Percentiles rank a stretch among this genome's conserved stretches.
Conservation (phyloP, 2,329 filamentous ascomycete species). For the Beauveria varroae region DNA sequence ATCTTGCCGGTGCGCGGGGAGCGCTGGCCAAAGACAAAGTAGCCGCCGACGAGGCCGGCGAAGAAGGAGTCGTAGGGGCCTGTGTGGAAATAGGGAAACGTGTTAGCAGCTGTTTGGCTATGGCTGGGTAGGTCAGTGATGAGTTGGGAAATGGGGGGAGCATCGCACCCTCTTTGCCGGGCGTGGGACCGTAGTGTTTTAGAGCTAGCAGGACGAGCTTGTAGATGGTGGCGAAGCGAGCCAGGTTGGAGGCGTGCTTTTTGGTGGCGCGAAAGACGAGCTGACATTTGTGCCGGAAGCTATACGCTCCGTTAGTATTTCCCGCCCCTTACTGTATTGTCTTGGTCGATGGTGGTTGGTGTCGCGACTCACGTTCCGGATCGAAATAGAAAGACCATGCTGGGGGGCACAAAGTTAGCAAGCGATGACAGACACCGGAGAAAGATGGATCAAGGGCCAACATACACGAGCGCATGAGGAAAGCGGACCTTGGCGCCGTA, state of each 20-base stretch:
- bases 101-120: background rate
- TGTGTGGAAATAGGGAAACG: background rate
- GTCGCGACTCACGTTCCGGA: slow-evolving; percentile 64
- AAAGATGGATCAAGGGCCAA: slow-evolving; percentile 16
- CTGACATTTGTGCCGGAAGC: slow-evolving; percentile 65
- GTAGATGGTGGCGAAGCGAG: slow-evolving; percentile 85
- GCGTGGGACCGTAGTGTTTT: slow-evolving; percentile 50
- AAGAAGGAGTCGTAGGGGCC: slow-evolving; percentile 77
- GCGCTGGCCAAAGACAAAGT: slow-evolving; percentile 76
- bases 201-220: slow-evolving; percentile 74
- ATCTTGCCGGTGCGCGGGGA: slow-evolving; percentile 58
- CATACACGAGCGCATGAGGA: slow-evolving; percentile 83
- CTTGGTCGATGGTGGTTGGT: slow-evolving; percentile 6
- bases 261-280: slow-evolving; percentile 80
- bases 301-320: slow-evolving; percentile 16
- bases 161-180: slow-evolving; percentile 49
- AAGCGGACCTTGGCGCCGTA: slow-evolving; percentile 98
- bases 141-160: background rate
- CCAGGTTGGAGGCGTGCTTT: slow-evolving; percentile 86
- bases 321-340: slow-evolving; percentile 15
- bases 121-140: too few relatives aligned
- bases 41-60: slow-evolving; percentile 81
- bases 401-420: slow-evolving; percentile 24
- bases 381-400: slow-evolving; percentile 95
- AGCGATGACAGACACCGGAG: slow-evolving; percentile 26